Evolutionary conservation across 805 yeast species (phyloP).

Genomic region (Hanseniaspora singularis): DNA sequence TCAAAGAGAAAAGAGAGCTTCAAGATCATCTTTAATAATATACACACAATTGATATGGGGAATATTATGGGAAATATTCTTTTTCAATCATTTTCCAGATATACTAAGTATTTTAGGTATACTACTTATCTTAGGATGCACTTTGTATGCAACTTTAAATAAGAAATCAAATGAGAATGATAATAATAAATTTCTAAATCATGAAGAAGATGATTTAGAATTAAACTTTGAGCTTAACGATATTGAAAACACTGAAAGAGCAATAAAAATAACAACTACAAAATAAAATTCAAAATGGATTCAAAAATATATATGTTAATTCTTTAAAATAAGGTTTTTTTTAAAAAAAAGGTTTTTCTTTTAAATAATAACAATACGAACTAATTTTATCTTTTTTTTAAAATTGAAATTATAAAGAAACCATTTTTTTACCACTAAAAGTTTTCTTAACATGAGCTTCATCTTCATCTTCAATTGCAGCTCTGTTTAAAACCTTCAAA

Average conservation of each 20-base stretch:
- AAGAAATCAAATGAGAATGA: background rate
- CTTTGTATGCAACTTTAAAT: slow-evolving; percentile 42
- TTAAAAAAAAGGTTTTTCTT: too few species aligned
- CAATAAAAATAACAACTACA: too few species aligned
- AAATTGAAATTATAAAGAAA: too few species aligned
- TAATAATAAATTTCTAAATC: too few species aligned
- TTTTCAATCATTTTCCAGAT: slow-evolving; percentile 68
- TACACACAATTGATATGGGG: slow-evolving; percentile 75
- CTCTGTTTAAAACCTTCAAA: slow-evolving; percentile 89
- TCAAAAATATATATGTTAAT: too few species aligned
- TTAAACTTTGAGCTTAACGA: slow-evolving; percentile 10
- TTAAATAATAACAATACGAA: too few species aligned
- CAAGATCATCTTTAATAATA: slow-evolving; percentile 60
- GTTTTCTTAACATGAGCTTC: slow-evolving; percentile 31
- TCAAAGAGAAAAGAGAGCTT: slow-evolving; percentile 63
- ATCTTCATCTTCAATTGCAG: slow-evolving; percentile 83
- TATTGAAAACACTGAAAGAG: too few species aligned
- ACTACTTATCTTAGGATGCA: slow-evolving; percentile 51
- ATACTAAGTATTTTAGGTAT: slow-evolving; percentile 60
- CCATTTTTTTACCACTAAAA: slow-evolving; percentile 27
- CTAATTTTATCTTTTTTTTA: too few species aligned
- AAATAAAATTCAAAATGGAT: too few species aligned
- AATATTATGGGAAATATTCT: slow-evolving; percentile 53
- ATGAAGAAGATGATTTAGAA: background rate
- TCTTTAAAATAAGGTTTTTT: too few species aligned